These are phyloP conservation scores for Oxytropis ochrocephala DNA, from an alignment of 306 rosid genomes.

Conservation along the genomic window DNA sequence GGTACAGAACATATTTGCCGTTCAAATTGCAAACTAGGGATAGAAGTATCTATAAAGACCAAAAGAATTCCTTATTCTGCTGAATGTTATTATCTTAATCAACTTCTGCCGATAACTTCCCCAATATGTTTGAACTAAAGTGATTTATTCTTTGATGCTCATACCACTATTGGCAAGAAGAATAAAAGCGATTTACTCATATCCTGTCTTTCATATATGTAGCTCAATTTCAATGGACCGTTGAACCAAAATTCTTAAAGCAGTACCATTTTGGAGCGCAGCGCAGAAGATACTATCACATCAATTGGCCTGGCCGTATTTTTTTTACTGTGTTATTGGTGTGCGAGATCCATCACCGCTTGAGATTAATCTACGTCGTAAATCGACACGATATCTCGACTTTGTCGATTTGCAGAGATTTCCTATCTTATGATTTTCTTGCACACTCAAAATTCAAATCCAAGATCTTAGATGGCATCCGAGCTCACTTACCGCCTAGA, in stretches of 20 bases:
- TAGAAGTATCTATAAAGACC: neutral
- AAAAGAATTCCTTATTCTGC: neutral
- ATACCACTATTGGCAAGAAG: constrained; percentile 23
- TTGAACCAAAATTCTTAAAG: neutral
- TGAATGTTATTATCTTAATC: neutral
- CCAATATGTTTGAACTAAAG: neutral
- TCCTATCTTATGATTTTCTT: too few relatives aligned
- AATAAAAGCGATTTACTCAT: constrained; percentile 18
- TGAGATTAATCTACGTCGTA: too few relatives aligned
- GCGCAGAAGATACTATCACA: neutral
- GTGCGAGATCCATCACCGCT: too few relatives aligned
- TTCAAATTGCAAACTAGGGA: neutral
- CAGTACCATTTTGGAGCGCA: neutral
- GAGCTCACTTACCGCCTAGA: too few relatives aligned
- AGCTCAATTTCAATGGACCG: neutral
- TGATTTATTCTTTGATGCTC: constrained; percentile 16
- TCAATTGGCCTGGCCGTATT: too few relatives aligned
- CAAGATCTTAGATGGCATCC: too few relatives aligned
- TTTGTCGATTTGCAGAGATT: too few relatives aligned
- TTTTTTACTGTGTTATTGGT: too few relatives aligned
- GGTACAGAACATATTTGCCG: too few relatives aligned
- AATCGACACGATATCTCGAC: too few relatives aligned
- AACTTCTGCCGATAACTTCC: constrained; percentile 5
- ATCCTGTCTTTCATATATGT: neutral
- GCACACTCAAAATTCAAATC: too few relatives aligned